Percentiles rank a stretch among this genome's conserved stretches.
Conservation (phyloP, 805 yeast species). For the Yarrowia sp. region DNA sequence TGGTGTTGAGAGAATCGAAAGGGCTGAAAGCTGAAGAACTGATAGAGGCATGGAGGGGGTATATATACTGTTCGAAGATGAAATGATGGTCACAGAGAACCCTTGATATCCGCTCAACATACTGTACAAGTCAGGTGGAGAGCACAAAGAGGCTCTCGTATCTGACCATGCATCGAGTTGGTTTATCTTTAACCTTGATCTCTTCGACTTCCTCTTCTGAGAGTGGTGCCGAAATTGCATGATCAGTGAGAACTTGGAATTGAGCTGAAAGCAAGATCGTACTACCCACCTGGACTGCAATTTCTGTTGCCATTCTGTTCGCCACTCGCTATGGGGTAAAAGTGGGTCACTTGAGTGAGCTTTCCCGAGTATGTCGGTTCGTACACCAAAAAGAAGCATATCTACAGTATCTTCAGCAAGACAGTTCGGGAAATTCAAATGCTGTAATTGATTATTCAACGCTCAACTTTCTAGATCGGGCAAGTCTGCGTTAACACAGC, state of each 20-base stretch:
- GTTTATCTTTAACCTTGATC: neutral
- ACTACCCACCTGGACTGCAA: no score
- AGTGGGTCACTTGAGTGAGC: no score
- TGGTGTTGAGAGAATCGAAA: constrained; percentile 10
- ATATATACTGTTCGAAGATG: neutral
- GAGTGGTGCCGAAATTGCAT: neutral
- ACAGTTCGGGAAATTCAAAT: neutral
- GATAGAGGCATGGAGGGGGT: neutral
- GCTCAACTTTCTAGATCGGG: neutral
- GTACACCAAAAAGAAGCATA: no score
- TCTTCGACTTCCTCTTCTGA: neutral
- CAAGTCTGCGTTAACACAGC: neutral
- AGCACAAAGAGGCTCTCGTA: neutral
- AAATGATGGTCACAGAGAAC: neutral
- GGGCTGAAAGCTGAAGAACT: neutral
- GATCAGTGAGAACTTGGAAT: neutral
- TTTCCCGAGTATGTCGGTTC: no score
- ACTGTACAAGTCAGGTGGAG: neutral
- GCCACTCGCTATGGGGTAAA: no score
- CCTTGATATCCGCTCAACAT: neutral
- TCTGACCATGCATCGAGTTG: neutral
- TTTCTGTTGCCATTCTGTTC: no score
- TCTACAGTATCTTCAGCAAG: neutral
- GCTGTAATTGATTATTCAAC: neutral
- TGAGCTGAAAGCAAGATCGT: no score